A percentile compares a stretch with the other conserved stretches of the same genome.
phyloP scores from a whole-genome alignment of 352 stramenopile genomes.

The Phytopythium aichiense region DNA sequence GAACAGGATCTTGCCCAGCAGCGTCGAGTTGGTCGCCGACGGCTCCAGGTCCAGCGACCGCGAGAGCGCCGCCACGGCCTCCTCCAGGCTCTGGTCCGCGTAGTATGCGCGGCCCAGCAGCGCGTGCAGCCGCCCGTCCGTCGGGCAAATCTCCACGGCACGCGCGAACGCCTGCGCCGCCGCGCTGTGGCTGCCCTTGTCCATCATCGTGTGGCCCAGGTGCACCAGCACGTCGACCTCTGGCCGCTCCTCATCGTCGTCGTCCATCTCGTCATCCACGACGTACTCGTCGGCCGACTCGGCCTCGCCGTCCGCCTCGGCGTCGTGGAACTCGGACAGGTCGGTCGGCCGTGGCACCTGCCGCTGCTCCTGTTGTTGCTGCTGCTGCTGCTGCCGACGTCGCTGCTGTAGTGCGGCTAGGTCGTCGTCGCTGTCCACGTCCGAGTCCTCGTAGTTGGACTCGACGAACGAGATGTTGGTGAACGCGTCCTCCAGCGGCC shows the following conservation, averaged over 20 bases:
- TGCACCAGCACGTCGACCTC: slow-evolving; percentile 83
- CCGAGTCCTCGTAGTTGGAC: slow-evolving; percentile 50
- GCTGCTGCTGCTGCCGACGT: background rate
- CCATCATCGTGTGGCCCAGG: slow-evolving; percentile 76
- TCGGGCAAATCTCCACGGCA: slow-evolving; percentile 77
- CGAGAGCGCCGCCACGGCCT: slow-evolving; percentile 57
- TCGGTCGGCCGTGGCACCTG: slow-evolving; percentile 26
- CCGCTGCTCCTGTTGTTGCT: background rate
- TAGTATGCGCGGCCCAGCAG: slow-evolving; percentile 82
- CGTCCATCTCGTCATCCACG: slow-evolving; percentile 33
- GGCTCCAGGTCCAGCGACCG: slow-evolving; percentile 68
- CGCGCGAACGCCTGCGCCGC: slow-evolving; percentile 80
- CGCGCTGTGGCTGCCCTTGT: slow-evolving; percentile 71
- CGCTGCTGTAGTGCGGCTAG: background rate
- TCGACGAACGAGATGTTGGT: slow-evolving; percentile 45
- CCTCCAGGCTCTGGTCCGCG: slow-evolving; percentile 79
- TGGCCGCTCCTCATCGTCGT: slow-evolving; percentile 58
- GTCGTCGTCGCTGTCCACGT: slow-evolving; percentile 36
- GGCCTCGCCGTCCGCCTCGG: slow-evolving; percentile 24
- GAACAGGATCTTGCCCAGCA: slow-evolving; percentile 85
- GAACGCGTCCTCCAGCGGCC: slow-evolving; percentile 35
- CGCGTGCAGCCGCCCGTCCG: slow-evolving; percentile 66
- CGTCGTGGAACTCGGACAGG: slow-evolving; percentile 41
- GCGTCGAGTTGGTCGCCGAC: slow-evolving; percentile 78
- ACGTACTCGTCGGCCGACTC: slow-evolving; percentile 9